Evolutionary conservation across 2,329 filamentous ascomycete genomes (phyloP), one percentile per base, ranked within the genome.

Genomic region (Rhytidhysteron rufulum): DNA sequence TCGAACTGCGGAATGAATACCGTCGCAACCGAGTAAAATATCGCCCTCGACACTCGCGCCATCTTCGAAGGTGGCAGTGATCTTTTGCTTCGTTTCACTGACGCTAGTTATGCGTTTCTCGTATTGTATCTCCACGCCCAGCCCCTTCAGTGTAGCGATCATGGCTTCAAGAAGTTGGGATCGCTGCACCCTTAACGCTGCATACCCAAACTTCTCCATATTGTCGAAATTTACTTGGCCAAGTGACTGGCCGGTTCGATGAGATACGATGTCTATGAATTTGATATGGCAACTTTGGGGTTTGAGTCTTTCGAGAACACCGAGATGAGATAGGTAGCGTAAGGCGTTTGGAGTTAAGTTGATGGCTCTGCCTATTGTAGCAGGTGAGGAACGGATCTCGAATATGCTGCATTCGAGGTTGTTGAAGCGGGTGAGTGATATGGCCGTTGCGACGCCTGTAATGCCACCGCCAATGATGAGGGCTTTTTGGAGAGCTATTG

Each of bases 311-410:
- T 58, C 47, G 3, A 70, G 51, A 2, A 70, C 62, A 2, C 68
- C 67, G 4, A 72, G 50, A 25, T 66, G 59, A 19, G 67, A 62
- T 5, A 72, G 61, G 45, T 70, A 65, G 6, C 68, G 56, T 29
- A 71, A 58, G 3, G 68, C 69, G 8, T 69, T 68, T 2, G 69
- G 68, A 0, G 68, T 70, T 15, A 72, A 49, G 41, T 69, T 69
- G 41, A 72, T 67, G 4, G 69, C 68, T 8, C 69, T 68, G 7
- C 69, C 69, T 10, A 66, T 64, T 4, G 67, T 71, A 1, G 68
- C 66, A 5, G 68, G 59, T 6, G 67, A 48, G 13, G 65, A 57
- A 41, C 67, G 61, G 17, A 67, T 58, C 45, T 71, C 69, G 41
- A 59, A 51, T 19, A 50, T 31, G 31, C 45, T 41, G 27, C 44